A percentile compares a stretch with the other conserved stretches of the same genome.
Evolutionary conservation across 2,329 filamentous ascomycete species (phyloP).

Genomic region (Paraphaeosphaeria sporulosa): DNA sequence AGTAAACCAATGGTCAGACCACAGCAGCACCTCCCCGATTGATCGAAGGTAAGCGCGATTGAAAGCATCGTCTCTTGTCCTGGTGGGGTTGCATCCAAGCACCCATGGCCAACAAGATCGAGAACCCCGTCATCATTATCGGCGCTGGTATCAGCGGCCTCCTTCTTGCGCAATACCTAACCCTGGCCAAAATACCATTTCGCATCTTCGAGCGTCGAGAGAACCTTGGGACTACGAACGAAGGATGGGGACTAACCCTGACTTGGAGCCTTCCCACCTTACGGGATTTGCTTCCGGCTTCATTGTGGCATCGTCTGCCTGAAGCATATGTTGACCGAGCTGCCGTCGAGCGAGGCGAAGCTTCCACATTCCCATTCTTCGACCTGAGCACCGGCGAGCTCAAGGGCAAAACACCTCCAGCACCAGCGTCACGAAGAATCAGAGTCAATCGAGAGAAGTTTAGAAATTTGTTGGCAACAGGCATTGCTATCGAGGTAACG

Average conservation of each 20-base stretch:
- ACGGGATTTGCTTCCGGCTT: slow-evolving; percentile 14
- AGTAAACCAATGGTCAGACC: too few species aligned
- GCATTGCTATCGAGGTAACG: too few species aligned
- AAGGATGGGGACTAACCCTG: slow-evolving; percentile 12
- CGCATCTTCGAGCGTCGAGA: neutral
- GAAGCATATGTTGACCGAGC: slow-evolving; percentile 22
- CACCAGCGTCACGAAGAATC: slow-evolving; percentile 14
- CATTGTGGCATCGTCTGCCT: slow-evolving; percentile 14
- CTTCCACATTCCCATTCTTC: slow-evolving; percentile 22
- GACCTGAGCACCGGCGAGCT: slow-evolving; percentile 21
- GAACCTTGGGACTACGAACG: neutral
- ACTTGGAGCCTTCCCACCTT: slow-evolving; percentile 23
- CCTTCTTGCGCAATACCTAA: neutral
- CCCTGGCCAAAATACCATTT: neutral
- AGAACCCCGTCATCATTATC: neutral
- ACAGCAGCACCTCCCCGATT: too few species aligned
- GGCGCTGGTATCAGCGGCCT: slow-evolving; percentile 3
- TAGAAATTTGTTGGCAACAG: slow-evolving; percentile 14
- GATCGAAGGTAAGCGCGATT: too few species aligned
- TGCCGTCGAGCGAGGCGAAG: slow-evolving; percentile 19
- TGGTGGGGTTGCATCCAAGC: neutral
- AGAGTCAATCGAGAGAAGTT: slow-evolving; percentile 20
- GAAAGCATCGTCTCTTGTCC: too few species aligned
- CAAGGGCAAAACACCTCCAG: slow-evolving; percentile 13
- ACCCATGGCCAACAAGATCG: neutral